Percentiles rank a stretch among this genome's conserved stretches.
Conservation (phyloP, 371 early-diverging fungal genomes). For the Mortierella sp. region DNA sequence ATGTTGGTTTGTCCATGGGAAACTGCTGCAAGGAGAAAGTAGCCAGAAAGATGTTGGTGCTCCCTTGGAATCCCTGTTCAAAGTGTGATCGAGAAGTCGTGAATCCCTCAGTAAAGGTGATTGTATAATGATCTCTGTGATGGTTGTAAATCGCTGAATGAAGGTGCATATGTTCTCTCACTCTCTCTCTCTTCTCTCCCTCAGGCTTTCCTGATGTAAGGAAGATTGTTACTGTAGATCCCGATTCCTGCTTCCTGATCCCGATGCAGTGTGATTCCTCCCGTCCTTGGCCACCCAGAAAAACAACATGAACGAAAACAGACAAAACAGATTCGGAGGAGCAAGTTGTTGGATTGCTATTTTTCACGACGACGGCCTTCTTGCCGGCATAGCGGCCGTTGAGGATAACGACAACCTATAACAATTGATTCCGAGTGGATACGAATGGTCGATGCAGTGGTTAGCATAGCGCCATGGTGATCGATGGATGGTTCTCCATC, state of each 20-base stretch:
- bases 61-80: background rate
- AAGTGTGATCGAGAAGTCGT: background rate
- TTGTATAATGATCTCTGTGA: background rate
- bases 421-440: background rate
- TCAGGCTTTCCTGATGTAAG: background rate
- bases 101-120: background rate
- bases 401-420: constrained; percentile 95
- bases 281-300: background rate
- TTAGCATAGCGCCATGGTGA: constrained; percentile 6
- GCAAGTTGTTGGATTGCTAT: constrained; percentile 65
- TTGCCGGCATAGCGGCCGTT: constrained; percentile 98
- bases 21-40: background rate
- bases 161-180: background rate
- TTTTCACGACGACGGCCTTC: constrained; percentile 99
- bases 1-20: constrained; percentile 8
- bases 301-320: background rate
- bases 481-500: constrained; percentile 1
- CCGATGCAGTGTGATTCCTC: too few relatives aligned
- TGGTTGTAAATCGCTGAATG: background rate
- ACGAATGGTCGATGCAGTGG: background rate
- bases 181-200: background rate
- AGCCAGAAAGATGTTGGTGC: background rate
- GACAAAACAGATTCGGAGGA: background rate
- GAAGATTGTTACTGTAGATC: background rate
- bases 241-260: too few relatives aligned